Base-by-base conservation (phyloP, 495 filamentous ascomycete species). In the Penicillium longicatenatum region DNA sequence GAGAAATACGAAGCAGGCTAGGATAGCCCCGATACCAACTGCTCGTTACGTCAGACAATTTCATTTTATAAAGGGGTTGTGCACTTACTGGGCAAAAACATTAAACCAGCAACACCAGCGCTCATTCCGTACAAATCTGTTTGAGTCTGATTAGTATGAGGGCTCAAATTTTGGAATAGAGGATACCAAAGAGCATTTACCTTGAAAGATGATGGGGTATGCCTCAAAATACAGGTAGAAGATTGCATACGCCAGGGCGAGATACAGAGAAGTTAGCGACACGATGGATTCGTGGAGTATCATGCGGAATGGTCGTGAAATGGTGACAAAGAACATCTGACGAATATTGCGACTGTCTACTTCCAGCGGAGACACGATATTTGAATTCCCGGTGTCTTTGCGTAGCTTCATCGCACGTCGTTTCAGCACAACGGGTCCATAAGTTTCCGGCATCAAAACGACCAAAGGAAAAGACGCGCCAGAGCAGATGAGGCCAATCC, bases 181-280 rank as follows among this genome's bases (percentile, higher is more conserved):
- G 14, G 20, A n/a, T 17, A 14, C 4, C 3, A 33, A 10, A 12
- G n/a, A 24, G 1, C n/a, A 56, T 63, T 19, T 16, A 67, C 66
- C 80, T 68, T 82, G 70, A 65, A 86, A 89, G 42, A 89, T 86
- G 14, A 89, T 73, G 3, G 87, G 87, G 64, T 82, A 90, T 11
- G 83, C 82, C 54, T 89, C 81, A 51, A 91, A 89, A 59, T 83
- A 89, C 50, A 91, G 84, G 68, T 90, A 91, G 68, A 91, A 92
- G 31, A 92, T 87, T 7, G 82, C 83, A 67, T 91, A 91, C 52
- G 84, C 77, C 14, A 90, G 70, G 0, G 85, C 78, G 14, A 89
- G 77, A 70, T 90, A 92, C 24, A 89, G 69, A 54, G 85, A 91
- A 1, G 77, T 83, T 33, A 87, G 81, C 22, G 83, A 78, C 19